phyloP scores from a whole-genome alignment of 2,329 filamentous ascomycete species.

The Fusarium graminum region DNA sequence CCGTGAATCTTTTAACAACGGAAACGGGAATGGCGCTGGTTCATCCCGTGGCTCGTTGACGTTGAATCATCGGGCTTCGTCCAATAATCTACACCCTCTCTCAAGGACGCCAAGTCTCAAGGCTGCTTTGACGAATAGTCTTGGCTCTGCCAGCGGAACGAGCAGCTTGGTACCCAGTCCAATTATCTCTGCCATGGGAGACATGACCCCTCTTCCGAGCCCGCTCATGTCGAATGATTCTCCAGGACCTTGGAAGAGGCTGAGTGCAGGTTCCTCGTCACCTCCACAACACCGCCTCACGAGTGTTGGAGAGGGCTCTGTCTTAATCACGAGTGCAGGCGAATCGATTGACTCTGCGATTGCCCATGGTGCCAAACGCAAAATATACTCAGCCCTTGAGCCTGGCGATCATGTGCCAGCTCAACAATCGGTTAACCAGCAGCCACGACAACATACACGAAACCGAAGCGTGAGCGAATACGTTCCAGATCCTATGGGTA shows the following conservation, averaged over 20 bases:
- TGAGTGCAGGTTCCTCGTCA: conserved; percentile 63
- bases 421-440: conserved; percentile 49
- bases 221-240: conserved; percentile 76
- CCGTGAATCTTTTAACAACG: conserved; percentile 56
- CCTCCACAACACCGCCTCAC: conserved; percentile 50
- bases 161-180: conserved; percentile 80
- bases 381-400: conserved; percentile 61
- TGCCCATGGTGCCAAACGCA: conserved; percentile 68
- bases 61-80: conserved; percentile 50
- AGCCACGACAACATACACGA: conserved; percentile 65
- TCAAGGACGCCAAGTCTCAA: conserved; percentile 73
- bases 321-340: conserved; percentile 64
- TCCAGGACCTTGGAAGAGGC: conserved; percentile 74
- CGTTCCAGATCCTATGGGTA: conserved; percentile 76
- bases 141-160: conserved; percentile 67
- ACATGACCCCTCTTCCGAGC: conserved; percentile 83
- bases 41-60: conserved; percentile 49
- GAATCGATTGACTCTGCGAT: conserved; percentile 66
- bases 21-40: conserved; percentile 52
- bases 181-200: conserved; percentile 79
- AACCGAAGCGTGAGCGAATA: conserved; percentile 94
- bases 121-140: conserved; percentile 63
- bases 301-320: conserved; percentile 53
- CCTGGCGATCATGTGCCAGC: conserved; percentile 53
- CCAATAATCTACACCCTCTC: conserved; percentile 60